Evolutionary conservation across 352 stramenopile species (phyloP).

Genomic region (Phytophthora pseudosyringae): DNA sequence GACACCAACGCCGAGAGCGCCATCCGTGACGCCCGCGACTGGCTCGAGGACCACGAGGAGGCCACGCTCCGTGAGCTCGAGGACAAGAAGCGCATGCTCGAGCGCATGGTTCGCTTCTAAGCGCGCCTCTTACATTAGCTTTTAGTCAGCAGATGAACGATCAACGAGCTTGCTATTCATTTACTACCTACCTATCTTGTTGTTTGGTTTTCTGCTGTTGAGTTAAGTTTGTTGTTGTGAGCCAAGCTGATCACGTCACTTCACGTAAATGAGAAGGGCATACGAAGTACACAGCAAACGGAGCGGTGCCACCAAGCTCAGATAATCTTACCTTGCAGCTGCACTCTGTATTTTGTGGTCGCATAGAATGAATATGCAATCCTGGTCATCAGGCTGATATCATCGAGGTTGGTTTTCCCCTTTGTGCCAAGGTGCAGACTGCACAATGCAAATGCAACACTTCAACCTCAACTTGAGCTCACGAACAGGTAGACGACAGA

Average conservation of each 20-base stretch:
- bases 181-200: slow-evolving; percentile 19
- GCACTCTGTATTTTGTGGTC: too few species aligned
- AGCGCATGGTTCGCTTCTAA: slow-evolving; percentile 78
- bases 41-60: slow-evolving; percentile 88
- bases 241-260: too few species aligned
- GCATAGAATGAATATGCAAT: not conserved
- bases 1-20: slow-evolving; percentile 81
- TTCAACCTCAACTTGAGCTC: not conserved
- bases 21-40: slow-evolving; percentile 85
- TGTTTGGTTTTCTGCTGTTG: not conserved
- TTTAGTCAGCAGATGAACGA: slow-evolving; percentile 40
- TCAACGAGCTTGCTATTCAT: slow-evolving; percentile 48
- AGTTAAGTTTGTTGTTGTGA: too few species aligned
- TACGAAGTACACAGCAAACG: too few species aligned
- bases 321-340: not conserved
- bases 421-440: not conserved
- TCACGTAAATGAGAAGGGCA: too few species aligned
- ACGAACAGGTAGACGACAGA: not conserved
- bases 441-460: not conserved
- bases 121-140: slow-evolving; percentile 39
- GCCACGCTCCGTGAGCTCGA: slow-evolving; percentile 94
- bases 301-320: too few species aligned
- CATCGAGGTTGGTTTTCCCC: not conserved
- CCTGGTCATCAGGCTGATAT: slow-evolving; percentile 10
- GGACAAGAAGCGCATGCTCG: slow-evolving; percentile 92